Conservation (phyloP, 805 yeast species). For the Metschnikowia amazonensis region DNA sequence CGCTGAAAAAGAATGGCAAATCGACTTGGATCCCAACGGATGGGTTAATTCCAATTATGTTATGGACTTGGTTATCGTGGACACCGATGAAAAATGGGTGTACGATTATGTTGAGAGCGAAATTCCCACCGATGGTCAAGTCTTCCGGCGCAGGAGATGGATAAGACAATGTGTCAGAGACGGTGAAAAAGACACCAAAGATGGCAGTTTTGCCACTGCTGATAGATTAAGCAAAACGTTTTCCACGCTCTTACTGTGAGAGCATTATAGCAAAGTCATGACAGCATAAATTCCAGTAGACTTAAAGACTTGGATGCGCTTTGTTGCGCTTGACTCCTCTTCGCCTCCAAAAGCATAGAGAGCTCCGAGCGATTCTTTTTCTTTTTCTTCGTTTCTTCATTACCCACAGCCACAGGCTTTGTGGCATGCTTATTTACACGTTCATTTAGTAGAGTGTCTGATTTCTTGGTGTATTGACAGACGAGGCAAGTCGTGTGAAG, state of each 20-base stretch:
- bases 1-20: constrained; percentile 49
- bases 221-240: constrained; percentile 14
- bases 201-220: constrained; percentile 7
- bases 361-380: constrained; percentile 42
- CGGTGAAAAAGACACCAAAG: constrained; percentile 6
- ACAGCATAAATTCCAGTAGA: constrained; percentile 47
- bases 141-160: constrained; percentile 66
- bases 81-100: constrained; percentile 81
- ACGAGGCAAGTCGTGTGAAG: constrained; percentile 20
- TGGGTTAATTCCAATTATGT: constrained; percentile 61
- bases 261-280: background rate
- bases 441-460: constrained; percentile 12
- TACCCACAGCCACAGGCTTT: constrained; percentile 19
- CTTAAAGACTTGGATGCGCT: constrained; percentile 34
- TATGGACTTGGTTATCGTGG: constrained; percentile 53
- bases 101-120: constrained; percentile 50
- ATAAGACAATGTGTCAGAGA: constrained; percentile 38
- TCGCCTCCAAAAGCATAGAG: constrained; percentile 41
- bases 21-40: constrained; percentile 57
- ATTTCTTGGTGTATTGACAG: constrained; percentile 17
- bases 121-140: constrained; percentile 28
- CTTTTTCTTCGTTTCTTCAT: constrained; percentile 43
- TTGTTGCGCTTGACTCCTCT: constrained; percentile 27
- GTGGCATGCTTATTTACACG: constrained; percentile 7
- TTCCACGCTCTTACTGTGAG: constrained; percentile 12